Conservation (phyloP, 2,329 filamentous ascomycete genomes). For the Paraphaeosphaeria minitans region DNA sequence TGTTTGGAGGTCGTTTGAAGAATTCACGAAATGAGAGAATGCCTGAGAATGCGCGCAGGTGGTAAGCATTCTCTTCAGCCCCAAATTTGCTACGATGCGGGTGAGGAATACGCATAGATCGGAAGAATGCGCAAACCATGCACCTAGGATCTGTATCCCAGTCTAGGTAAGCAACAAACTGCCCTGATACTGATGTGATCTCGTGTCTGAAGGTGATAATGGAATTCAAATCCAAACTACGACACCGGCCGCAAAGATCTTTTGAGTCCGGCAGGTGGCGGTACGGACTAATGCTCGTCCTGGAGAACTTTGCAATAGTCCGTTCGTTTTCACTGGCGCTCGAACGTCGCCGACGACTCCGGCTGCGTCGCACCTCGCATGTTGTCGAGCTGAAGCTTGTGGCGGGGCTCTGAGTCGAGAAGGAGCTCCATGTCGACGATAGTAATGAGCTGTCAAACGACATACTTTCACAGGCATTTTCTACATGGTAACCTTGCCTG, state of each 20-base stretch:
- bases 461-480: background rate
- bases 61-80: slow-evolving; percentile 3
- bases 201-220: background rate
- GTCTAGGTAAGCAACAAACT: background rate
- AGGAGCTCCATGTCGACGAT: background rate
- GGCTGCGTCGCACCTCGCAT: background rate
- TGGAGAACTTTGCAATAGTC: background rate
- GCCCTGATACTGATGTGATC: background rate
- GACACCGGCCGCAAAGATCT: background rate
- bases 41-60: slow-evolving; percentile 7
- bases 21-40: slow-evolving; percentile 8
- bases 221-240: background rate
- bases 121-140: slow-evolving; percentile 2
- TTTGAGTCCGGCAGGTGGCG: background rate
- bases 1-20: slow-evolving; percentile 1
- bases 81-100: background rate
- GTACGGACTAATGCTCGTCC: background rate
- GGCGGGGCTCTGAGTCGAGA: background rate
- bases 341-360: background rate
- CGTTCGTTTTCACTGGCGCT: background rate
- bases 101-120: background rate
- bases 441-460: background rate
- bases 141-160: background rate
- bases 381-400: background rate
- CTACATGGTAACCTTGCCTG: background rate